These are phyloP conservation scores for Blastocystis sp. DNA, from an alignment of 352 stramenopile genomes.

Conservation along the genomic window DNA sequence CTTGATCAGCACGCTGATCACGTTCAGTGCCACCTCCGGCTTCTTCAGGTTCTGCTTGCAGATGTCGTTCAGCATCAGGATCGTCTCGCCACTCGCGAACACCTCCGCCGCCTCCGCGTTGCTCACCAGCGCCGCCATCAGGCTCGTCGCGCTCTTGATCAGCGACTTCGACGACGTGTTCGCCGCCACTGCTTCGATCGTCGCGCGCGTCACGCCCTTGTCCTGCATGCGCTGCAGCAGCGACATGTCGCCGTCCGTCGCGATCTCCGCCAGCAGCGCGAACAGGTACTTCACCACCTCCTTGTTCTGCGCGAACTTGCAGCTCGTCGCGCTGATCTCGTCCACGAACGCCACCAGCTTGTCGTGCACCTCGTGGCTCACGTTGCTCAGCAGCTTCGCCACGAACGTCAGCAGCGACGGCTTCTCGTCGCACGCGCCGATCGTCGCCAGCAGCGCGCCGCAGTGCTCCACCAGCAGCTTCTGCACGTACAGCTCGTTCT, in stretches of 20 bases:
- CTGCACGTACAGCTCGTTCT: slow-evolving; percentile 32
- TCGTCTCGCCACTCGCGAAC: slow-evolving; percentile 55
- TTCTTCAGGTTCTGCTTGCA: slow-evolving; percentile 52
- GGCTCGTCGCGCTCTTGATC: slow-evolving; percentile 33
- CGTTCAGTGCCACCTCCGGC: slow-evolving; percentile 62
- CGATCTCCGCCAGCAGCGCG: slow-evolving; percentile 45
- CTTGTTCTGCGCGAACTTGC: slow-evolving; percentile 31
- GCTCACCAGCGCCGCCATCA: slow-evolving; percentile 54
- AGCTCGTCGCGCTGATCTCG: background rate
- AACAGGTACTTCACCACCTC: slow-evolving; percentile 59
- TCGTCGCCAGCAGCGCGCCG: slow-evolving; percentile 17
- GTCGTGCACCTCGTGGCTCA: slow-evolving; percentile 16
- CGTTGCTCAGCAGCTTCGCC: slow-evolving; percentile 39
- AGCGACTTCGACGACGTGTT: slow-evolving; percentile 42
- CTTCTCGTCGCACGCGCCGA: slow-evolving; percentile 19
- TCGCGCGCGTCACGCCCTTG: slow-evolving; percentile 49
- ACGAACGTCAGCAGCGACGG: background rate
- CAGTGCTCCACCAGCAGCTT: slow-evolving; percentile 57
- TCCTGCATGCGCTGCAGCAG: slow-evolving; percentile 57
- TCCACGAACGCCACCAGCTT: slow-evolving; percentile 43
- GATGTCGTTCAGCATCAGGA: slow-evolving; percentile 62
- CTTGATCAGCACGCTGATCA: slow-evolving; percentile 69
- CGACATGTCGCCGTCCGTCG: slow-evolving; percentile 23
- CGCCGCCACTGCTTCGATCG: slow-evolving; percentile 9
- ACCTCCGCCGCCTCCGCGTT: slow-evolving; percentile 24